Percentiles rank a stretch among this genome's conserved stretches.
Evolutionary conservation across 2,329 filamentous ascomycete genomes (phyloP).

Genomic region (Gaeumannomyces sp.): DNA sequence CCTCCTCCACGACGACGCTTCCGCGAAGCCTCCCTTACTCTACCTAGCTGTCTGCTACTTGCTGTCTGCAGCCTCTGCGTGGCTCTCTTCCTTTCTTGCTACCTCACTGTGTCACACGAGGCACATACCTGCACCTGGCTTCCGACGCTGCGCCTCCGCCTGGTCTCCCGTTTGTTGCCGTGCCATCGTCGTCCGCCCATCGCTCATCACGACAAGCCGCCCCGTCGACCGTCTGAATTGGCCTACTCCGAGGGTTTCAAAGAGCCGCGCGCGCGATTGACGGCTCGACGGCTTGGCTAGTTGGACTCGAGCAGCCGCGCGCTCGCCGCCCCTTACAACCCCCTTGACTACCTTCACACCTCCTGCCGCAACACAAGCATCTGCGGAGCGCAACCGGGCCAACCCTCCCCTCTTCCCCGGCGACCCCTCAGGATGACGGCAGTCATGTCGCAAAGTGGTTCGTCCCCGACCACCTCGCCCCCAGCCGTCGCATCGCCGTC

Average conservation of each 20-base stretch:
- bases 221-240: not conserved
- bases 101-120: not conserved
- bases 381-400: not conserved
- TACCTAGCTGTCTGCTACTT: too few relatives aligned
- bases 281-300: not conserved
- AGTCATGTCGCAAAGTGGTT: constrained; percentile 48
- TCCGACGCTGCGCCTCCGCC: not conserved
- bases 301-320: not conserved
- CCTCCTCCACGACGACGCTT: not conserved
- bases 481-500: constrained; percentile 35
- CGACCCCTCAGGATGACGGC: constrained; percentile 33
- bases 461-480: constrained; percentile 48
- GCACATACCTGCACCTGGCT: not conserved
- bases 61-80: too few relatives aligned
- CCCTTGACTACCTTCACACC: not conserved
- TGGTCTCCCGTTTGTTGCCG: not conserved
- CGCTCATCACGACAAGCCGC: not conserved
- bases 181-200: not conserved
- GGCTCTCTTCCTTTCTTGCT: not conserved
- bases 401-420: not conserved
- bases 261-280: constrained; percentile 3
- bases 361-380: not conserved
- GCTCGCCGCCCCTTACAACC: constrained; percentile 3
- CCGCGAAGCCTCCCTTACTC: not conserved
- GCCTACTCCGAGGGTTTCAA: not conserved